A percentile compares a stretch with the other conserved stretches of the same genome.
phyloP scores from a whole-genome alignment of 108 stramenopile species.

The Cyclotella choctawhatcheeana region DNA sequence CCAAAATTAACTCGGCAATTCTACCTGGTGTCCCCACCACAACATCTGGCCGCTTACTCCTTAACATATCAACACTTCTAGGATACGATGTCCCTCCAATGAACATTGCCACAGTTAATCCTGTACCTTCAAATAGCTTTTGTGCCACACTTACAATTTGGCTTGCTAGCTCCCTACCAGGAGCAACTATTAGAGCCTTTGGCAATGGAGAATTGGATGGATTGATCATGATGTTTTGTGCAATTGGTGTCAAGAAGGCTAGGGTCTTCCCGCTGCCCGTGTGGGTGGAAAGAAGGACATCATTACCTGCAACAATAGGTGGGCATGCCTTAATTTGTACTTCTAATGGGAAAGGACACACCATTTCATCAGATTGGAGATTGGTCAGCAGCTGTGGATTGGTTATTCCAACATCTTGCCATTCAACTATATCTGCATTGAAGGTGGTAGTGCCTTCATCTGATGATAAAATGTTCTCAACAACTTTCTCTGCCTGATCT shows the following conservation, averaged over 20 bases:
- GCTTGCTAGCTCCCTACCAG: constrained; percentile 86
- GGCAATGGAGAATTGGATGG: constrained; percentile 31
- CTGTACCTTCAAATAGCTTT: constrained; percentile 65
- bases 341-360: constrained; percentile 65
- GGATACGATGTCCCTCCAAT: constrained; percentile 86
- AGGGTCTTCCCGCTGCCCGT: constrained; percentile 89
- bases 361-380: constrained; percentile 55
- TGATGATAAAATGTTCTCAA: constrained; percentile 44
- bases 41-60: constrained; percentile 78
- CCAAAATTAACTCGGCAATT: constrained; percentile 84
- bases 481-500: constrained; percentile 63
- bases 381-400: constrained; percentile 58
- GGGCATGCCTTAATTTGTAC: constrained; percentile 80
- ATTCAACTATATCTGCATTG: constrained; percentile 28
- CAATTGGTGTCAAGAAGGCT: constrained; percentile 78
- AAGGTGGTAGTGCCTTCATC: constrained; percentile 7
- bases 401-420: constrained; percentile 79
- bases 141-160: constrained; percentile 84
- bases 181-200: constrained; percentile 76
- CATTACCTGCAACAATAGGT: constrained; percentile 63
- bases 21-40: constrained; percentile 89
- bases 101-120: constrained; percentile 61
- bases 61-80: constrained; percentile 73
- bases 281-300: constrained; percentile 82
- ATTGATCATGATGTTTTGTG: constrained; percentile 59